Percentiles rank a stretch among this genome's conserved stretches.
Evolutionary conservation across 208 protist genomes (phyloP).

Genomic region (Leishmania gerbilli): DNA sequence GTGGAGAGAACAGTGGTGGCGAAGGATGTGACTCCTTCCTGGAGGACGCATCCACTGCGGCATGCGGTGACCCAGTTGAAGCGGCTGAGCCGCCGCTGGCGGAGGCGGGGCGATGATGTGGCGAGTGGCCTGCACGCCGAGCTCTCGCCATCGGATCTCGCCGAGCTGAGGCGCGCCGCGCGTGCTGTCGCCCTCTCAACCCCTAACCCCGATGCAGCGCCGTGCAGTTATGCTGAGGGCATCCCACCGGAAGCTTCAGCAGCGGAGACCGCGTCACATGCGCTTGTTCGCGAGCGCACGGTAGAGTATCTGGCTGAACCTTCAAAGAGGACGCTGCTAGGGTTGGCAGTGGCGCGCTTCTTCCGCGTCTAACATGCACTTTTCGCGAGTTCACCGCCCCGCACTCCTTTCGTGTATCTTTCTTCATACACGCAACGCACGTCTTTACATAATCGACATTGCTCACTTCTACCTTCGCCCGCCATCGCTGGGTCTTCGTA

Average conservation of each 20-base stretch:
- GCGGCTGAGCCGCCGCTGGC: constrained; percentile 3
- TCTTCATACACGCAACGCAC: not conserved
- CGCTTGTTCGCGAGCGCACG: constrained; percentile 56
- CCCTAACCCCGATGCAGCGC: not conserved
- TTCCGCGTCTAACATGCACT: constrained; percentile 39
- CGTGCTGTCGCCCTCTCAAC: not conserved
- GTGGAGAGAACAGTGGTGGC: constrained; percentile 51
- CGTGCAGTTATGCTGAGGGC: not conserved
- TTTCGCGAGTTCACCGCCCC: not conserved
- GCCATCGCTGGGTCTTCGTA: not conserved
- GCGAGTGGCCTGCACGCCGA: constrained; percentile 35
- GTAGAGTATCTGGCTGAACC: constrained; percentile 76
- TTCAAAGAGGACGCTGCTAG: constrained; percentile 42
- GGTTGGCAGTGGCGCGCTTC: constrained; percentile 42
- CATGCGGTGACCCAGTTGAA: constrained; percentile 5
- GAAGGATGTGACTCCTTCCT: constrained; percentile 28
- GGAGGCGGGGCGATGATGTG: not conserved
- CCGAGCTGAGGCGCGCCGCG: not conserved
- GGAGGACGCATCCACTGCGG: constrained; percentile 32
- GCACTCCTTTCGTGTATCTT: not conserved
- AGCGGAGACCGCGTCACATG: constrained; percentile 2
- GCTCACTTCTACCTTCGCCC: not conserved
- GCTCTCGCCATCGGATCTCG: constrained; percentile 16
- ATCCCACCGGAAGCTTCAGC: not conserved
- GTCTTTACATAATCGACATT: not conserved